Evolutionary conservation across 1,139 yeast genomes (phyloP), one percentile per base, ranked within the genome.

Genomic region (Cylindricascospora bacillispora): DNA sequence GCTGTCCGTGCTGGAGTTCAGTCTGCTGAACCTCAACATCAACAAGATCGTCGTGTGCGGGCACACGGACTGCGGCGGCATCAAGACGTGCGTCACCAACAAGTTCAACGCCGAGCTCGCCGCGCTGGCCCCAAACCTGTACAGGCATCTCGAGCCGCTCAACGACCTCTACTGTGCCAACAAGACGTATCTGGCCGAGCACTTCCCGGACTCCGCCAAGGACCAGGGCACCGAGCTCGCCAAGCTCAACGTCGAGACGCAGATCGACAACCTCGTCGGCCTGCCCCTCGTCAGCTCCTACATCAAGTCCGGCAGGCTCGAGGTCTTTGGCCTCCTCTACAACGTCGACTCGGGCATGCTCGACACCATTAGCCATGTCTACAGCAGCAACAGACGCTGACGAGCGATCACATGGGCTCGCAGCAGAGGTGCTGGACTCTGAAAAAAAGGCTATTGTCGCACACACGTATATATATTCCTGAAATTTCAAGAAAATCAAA

Each of bases 11-110:
- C 64, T 89, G 26, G 95, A 89, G 54, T 83, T 85, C 48, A 95
- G 95, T 2, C 73, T 89, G 39, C 89, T 83, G 46, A 86, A 79
- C 13, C 65, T 89, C 40, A 78, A 81, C 50, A 93, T 92, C 22
- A 68, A 67, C 42, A 83, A 81, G 49, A 74, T 89, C 36, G 68
- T 89, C 35, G 82, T 89, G 6, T 85, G 95, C 57, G 98, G 98
- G n/a, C 98, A 89, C 60, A 81, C 93, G 21, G 94, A 85, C 57
- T 89, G 98, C 63, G 97, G 97, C 30, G 98, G 97, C 19, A 73
- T 85, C 35, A 78, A 86, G 76, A 89, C 95, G 15, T 77, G 93
- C 12, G 59, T 89, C 35, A 67, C 78, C 4, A 67, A 73, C 36
- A 73, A 75, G 28, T 34, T 47, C 22, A 37, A 41, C 44, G 69